Evolutionary conservation across 495 filamentous ascomycete genomes (phyloP).

Genomic region (Penicillium goetzii): DNA sequence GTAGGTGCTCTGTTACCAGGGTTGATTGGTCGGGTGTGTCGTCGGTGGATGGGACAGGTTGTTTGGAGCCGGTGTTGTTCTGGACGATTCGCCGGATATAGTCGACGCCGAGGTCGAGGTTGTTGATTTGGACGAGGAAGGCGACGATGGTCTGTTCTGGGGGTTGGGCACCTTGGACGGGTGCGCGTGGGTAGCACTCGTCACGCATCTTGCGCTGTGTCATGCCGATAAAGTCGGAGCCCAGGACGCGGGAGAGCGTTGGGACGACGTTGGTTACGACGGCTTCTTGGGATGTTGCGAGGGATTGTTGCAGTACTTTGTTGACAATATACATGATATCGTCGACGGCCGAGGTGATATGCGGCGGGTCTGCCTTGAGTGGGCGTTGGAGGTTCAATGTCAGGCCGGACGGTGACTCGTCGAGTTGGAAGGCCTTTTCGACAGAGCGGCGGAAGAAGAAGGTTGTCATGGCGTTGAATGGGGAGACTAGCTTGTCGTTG

Average conservation of each 20-base stretch:
- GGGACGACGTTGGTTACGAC: conserved; percentile 79
- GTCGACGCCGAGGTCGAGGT: conserved; percentile 85
- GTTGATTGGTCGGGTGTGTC: conserved; percentile 18
- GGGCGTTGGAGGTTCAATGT: conserved; percentile 70
- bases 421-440: conserved; percentile 97
- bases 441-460: conserved; percentile 97
- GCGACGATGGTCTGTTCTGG: conserved; percentile 81
- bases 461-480: conserved; percentile 86
- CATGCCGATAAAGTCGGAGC: conserved; percentile 94
- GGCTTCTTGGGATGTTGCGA: conserved; percentile 79
- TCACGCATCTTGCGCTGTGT: conserved; percentile 97
- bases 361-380: conserved; percentile 75
- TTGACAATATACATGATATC: conserved; percentile 99
- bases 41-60: conserved; percentile 29
- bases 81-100: conserved; percentile 86
- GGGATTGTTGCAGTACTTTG: conserved; percentile 80
- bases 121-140: conserved; percentile 94
- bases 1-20: conserved; percentile 44
- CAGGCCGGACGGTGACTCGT: conserved; percentile 83
- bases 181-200: conserved; percentile 80
- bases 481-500: conserved; percentile 65
- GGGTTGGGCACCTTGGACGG: conserved; percentile 74
- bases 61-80: conserved; percentile 56
- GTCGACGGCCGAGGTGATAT: conserved; percentile 93
- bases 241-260: conserved; percentile 80